Conservation (phyloP, 2,329 filamentous ascomycete genomes). For the Teratosphaeria destructans region DNA sequence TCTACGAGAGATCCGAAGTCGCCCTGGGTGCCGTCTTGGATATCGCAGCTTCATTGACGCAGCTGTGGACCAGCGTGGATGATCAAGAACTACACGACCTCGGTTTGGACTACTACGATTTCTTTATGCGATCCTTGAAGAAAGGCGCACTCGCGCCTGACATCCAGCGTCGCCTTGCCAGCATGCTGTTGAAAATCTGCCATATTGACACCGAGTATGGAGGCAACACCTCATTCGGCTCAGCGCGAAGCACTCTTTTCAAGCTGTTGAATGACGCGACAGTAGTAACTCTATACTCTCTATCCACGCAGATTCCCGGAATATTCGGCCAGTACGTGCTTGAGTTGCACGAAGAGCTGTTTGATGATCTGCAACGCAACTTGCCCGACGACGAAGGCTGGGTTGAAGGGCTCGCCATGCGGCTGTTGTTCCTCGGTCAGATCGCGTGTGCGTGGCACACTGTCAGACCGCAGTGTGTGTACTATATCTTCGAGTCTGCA, state of each 20-base stretch:
- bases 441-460: conserved; percentile 79
- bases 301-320: conserved; percentile 57
- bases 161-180: conserved; percentile 56
- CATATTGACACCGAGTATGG: conserved; percentile 58
- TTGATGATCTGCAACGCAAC: conserved; percentile 69
- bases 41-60: conserved; percentile 53
- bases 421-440: conserved; percentile 63
- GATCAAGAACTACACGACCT: conserved; percentile 51
- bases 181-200: conserved; percentile 61
- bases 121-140: conserved; percentile 60
- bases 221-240: conserved; percentile 45
- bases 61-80: conserved; percentile 50
- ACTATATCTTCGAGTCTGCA: conserved; percentile 87
- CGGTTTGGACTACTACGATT: conserved; percentile 67
- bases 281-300: conserved; percentile 63
- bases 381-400: conserved; percentile 64
- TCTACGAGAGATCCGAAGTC: conserved; percentile 64
- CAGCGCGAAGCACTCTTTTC: conserved; percentile 62
- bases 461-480: conserved; percentile 74
- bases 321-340: conserved; percentile 79
- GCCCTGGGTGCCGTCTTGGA: conserved; percentile 58
- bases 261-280: conserved; percentile 56
- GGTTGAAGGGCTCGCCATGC: conserved; percentile 73
- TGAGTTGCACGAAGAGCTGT: conserved; percentile 70
- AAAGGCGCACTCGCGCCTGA: conserved; percentile 58